Conservation (phyloP, 2,329 filamentous ascomycete species). For the Apiospora kogelbergensis region DNA sequence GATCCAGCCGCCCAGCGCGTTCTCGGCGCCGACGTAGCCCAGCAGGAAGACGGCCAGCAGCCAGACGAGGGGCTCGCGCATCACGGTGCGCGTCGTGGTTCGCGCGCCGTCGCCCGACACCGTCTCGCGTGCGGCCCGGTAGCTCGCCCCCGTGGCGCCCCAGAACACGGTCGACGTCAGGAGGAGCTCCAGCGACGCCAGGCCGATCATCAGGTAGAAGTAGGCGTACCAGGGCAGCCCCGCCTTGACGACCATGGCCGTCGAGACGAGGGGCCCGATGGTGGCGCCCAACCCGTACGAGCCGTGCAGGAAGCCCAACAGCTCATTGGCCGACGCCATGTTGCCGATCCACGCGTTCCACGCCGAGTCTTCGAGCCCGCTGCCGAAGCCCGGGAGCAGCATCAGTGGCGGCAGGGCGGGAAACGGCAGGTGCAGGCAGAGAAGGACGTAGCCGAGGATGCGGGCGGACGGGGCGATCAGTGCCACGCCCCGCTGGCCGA, state of each 20-base stretch:
- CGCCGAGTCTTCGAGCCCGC: slow-evolving; percentile 60
- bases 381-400: slow-evolving; percentile 68
- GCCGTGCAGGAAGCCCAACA: slow-evolving; percentile 68
- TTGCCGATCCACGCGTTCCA: slow-evolving; percentile 62
- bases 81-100: slow-evolving; percentile 46
- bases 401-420: slow-evolving; percentile 65
- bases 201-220: slow-evolving; percentile 71
- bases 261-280: slow-evolving; percentile 67
- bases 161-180: slow-evolving; percentile 56
- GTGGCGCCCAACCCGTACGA: slow-evolving; percentile 69
- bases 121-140: slow-evolving; percentile 39
- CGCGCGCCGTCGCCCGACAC: slow-evolving; percentile 24
- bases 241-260: slow-evolving; percentile 65
- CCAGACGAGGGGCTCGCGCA: slow-evolving; percentile 61
- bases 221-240: slow-evolving; percentile 66
- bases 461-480: slow-evolving; percentile 57
- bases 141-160: slow-evolving; percentile 53
- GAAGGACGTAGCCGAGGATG: slow-evolving; percentile 62
- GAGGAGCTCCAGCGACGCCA: slow-evolving; percentile 54
- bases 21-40: slow-evolving; percentile 74
- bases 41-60: slow-evolving; percentile 72
- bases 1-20: slow-evolving; percentile 78
- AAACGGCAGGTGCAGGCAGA: slow-evolving; percentile 66
- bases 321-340: slow-evolving; percentile 67
- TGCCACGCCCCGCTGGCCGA: slow-evolving; percentile 54